Evolutionary conservation across 2,329 filamentous ascomycete species (phyloP), one percentile per base, ranked within the genome.

Genomic region (Plectosphaerella cucumerina): DNA sequence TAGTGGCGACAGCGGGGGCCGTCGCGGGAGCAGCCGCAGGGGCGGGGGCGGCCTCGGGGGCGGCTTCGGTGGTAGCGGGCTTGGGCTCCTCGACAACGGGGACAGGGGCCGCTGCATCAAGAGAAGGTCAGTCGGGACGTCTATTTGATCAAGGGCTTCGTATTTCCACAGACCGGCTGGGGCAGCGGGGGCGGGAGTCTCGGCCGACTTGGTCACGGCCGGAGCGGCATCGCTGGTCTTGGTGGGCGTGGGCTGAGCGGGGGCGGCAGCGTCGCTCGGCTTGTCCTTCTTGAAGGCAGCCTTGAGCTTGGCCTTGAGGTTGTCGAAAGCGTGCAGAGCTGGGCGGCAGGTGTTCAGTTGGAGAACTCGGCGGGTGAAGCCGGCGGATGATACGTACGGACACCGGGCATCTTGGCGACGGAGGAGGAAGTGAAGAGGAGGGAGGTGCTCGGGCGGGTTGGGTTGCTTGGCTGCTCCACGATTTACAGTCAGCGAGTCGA

Each of bases 291-390:
- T 77, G 65, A 70, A 66, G 56, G 69, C 67, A 72, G 41, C 47
- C 47, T 75, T 77, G 62, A 82, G 62, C 75, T 80, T 81, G 62
- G 66, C 70, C 74, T 77, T 80, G 58, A 82, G 58, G 68, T 80
- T 80, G 62, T 76, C 74, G 54, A 82, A 67, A 33, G 77, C 75
- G 56, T 73, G 68, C 47, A 71, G 65, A 50, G 78, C 78, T 81
- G 56, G 31, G 44, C 45, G 18, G 42, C 35, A 12, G 22, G 26
- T 47, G 18, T 50, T 62, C 53, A 63, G 60, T 47, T 49, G 35
- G 14, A 39, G 35, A 15, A 39, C 17, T 10, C 15, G 14, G 15
- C 35, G 17, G 31, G 17, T 18, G 6, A 39, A 18, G 35, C 6
- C 17, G 35, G 35, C 14, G 17, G 35, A 39, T 9, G 14, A 26